Conservation (phyloP, 345 rosid genomes). For the Excoecaria cochinchinensis region DNA sequence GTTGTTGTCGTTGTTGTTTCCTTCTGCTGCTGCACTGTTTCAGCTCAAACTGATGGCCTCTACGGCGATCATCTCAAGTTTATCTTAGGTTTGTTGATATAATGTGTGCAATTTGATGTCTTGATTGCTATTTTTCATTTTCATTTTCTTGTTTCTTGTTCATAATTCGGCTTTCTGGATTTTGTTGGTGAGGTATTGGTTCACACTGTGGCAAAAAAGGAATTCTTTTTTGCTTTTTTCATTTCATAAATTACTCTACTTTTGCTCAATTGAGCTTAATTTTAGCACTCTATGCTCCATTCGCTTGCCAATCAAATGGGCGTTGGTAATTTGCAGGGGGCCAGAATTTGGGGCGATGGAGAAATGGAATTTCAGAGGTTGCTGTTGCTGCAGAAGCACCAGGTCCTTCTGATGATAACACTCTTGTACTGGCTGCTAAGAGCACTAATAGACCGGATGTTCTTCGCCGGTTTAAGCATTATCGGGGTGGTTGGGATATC, state of each 20-base stretch:
- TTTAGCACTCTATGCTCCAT: background rate
- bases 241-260: background rate
- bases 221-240: background rate
- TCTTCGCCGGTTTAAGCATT: conserved; percentile 60
- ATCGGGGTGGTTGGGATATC: conserved; percentile 83
- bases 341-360: conserved; percentile 40
- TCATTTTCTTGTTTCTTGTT: background rate
- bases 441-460: conserved; percentile 90
- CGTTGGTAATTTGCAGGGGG: conserved; percentile 20
- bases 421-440: conserved; percentile 64
- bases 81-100: conserved; percentile 48
- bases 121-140: background rate
- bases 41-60: conserved; percentile 27
- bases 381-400: conserved; percentile 48
- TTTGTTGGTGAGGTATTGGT: conserved; percentile 8
- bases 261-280: background rate
- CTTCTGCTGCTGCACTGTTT: conserved; percentile 25
- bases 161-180: conserved; percentile 9
- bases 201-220: background rate
- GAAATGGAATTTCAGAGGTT: conserved; percentile 41
- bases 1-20: conserved; percentile 26
- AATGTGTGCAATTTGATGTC: background rate
- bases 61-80: conserved; percentile 49
- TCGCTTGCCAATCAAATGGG: background rate
- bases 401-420: conserved; percentile 45